These are phyloP conservation scores for Blepharisma japonicum DNA, from an alignment of 73 alveolate genomes.

Conservation along the genomic window DNA sequence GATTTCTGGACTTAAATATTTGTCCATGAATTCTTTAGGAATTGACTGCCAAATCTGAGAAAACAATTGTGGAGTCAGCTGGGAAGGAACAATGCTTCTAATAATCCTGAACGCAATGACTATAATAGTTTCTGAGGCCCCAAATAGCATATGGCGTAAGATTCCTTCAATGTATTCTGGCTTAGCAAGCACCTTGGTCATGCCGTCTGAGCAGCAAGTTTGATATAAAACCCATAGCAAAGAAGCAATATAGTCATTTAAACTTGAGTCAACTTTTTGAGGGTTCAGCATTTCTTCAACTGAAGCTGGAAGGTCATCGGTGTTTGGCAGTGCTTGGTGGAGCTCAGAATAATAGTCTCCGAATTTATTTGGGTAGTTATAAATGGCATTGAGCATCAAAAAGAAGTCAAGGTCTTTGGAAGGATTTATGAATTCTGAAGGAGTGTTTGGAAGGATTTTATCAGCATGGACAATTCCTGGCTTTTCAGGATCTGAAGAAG, in stretches of 20 bases:
- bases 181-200: constrained; percentile 11
- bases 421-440: constrained; percentile 8
- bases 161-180: constrained; percentile 25
- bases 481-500: background rate
- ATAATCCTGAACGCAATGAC: constrained; percentile 19
- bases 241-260: constrained; percentile 27
- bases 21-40: constrained; percentile 21
- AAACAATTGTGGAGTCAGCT: constrained; percentile 6
- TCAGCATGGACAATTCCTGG: background rate
- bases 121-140: constrained; percentile 20
- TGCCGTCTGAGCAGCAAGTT: background rate
- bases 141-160: background rate
- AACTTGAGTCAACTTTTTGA: background rate
- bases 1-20: background rate
- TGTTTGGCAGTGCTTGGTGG: background rate
- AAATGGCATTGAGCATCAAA: background rate
- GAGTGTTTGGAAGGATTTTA: background rate
- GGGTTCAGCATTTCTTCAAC: background rate
- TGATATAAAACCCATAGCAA: constrained; percentile 12
- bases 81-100: constrained; percentile 18
- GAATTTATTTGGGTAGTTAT: background rate
- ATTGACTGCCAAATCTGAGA: constrained; percentile 4
- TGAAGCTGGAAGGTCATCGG: background rate
- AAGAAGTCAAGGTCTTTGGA: background rate
- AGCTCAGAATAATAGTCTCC: background rate